These are phyloP conservation scores for Wickerhamiella lipophila DNA, from an alignment of 805 yeast species.

Conservation along the genomic window DNA sequence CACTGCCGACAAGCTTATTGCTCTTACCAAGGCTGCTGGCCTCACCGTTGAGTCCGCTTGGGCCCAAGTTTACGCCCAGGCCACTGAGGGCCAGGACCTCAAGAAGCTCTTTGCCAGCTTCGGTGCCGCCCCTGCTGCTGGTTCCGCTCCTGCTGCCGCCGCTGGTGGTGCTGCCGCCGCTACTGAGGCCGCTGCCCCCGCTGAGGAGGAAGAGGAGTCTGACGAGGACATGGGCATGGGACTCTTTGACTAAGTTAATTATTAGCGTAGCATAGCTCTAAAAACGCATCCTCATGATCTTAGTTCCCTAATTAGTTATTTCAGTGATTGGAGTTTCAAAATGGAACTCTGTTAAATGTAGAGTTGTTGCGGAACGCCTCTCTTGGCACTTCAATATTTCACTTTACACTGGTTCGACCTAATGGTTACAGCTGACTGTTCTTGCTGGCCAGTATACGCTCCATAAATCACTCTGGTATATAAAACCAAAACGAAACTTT, in stretches of 20 bases:
- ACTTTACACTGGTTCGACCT: neutral
- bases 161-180: constrained; percentile 47
- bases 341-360: no score
- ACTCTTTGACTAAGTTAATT: constrained; percentile 74
- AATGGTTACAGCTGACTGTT: no score
- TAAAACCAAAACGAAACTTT: no score
- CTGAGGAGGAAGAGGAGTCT: constrained; percentile 54
- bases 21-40: constrained; percentile 58
- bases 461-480: no score
- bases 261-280: constrained; percentile 7
- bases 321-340: no score
- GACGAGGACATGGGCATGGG: constrained; percentile 91
- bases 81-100: constrained; percentile 71
- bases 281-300: neutral
- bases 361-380: no score
- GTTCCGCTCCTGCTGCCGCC: constrained; percentile 94
- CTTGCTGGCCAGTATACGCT: no score
- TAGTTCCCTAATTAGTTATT: no score
- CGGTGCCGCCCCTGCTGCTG: constrained; percentile 73
- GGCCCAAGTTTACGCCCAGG: constrained; percentile 77
- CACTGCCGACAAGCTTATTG: constrained; percentile 62
- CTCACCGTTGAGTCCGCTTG: constrained; percentile 51
- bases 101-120: constrained; percentile 57
- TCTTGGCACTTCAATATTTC: constrained; percentile 1
- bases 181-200: constrained; percentile 61